These are phyloP conservation scores for Claviceps digitariae DNA, from an alignment of 2,329 filamentous ascomycete species.

Conservation along the genomic window DNA sequence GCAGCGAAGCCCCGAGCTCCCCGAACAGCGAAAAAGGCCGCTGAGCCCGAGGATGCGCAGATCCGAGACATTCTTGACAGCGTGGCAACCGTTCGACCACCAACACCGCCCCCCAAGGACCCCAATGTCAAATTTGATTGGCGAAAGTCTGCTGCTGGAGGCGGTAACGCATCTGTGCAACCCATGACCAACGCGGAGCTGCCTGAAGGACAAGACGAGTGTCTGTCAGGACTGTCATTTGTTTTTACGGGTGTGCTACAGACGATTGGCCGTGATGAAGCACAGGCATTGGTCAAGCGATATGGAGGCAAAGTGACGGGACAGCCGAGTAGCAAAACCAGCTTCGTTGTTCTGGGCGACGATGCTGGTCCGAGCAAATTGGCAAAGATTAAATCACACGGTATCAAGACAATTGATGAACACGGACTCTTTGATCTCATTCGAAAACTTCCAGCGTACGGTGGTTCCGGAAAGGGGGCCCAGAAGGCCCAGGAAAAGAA, in stretches of 20 bases:
- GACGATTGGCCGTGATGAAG: slow-evolving; percentile 71
- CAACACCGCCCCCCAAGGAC: slow-evolving; percentile 65
- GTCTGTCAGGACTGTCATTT: slow-evolving; percentile 76
- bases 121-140: slow-evolving; percentile 69
- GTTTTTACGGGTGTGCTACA: slow-evolving; percentile 88
- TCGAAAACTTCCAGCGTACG: slow-evolving; percentile 64
- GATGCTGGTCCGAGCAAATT: slow-evolving; percentile 93
- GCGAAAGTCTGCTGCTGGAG: slow-evolving; percentile 44
- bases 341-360: slow-evolving; percentile 76
- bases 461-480: slow-evolving; percentile 77
- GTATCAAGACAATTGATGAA: slow-evolving; percentile 87
- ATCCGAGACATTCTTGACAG: slow-evolving; percentile 71
- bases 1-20: slow-evolving; percentile 45
- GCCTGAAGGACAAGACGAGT: slow-evolving; percentile 76
- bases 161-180: slow-evolving; percentile 44
- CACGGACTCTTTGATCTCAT: slow-evolving; percentile 84
- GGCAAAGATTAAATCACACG: slow-evolving; percentile 64
- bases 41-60: slow-evolving; percentile 55
- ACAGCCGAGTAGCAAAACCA: slow-evolving; percentile 84
- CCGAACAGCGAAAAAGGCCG: slow-evolving; percentile 49
- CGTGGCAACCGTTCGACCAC: slow-evolving; percentile 70
- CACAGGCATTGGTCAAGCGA: slow-evolving; percentile 72
- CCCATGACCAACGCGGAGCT: slow-evolving; percentile 56
- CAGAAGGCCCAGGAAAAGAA: slow-evolving; percentile 76
- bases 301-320: slow-evolving; percentile 86